Evolutionary conservation across 169 alveolate genomes (phyloP).

Genomic region (Plasmodium gallinaceum): DNA sequence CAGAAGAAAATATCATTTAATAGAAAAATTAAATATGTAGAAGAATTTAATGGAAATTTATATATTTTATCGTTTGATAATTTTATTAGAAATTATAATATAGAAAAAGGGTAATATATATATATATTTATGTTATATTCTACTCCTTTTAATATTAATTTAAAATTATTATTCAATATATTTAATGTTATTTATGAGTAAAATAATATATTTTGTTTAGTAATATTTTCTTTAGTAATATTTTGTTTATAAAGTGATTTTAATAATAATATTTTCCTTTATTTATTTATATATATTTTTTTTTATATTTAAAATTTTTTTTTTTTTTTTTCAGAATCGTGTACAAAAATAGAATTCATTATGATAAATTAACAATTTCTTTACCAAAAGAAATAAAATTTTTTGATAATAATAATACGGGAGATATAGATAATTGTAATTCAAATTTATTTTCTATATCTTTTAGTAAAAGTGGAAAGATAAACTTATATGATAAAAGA

Average conservation of each 20-base stretch:
- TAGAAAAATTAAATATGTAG: conserved; percentile 25
- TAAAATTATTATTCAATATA: too few relatives aligned
- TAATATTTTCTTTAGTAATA: too few relatives aligned
- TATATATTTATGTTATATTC: neutral
- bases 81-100: conserved; percentile 36
- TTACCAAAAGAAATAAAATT: conserved; percentile 66
- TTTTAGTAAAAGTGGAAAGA: conserved; percentile 20
- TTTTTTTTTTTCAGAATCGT: conserved; percentile 26
- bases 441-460: conserved; percentile 37
- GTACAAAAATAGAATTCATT: conserved; percentile 56
- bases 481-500: conserved; percentile 66
- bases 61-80: conserved; percentile 39
- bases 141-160: too few relatives aligned
- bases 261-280: neutral
- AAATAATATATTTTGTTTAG: too few relatives aligned
- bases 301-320: neutral
- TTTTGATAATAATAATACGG: neutral
- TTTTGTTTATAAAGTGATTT: too few relatives aligned
- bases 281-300: neutral
- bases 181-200: too few relatives aligned
- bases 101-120: conserved; percentile 60
- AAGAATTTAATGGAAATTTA: conserved; percentile 35
- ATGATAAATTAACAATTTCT: neutral
- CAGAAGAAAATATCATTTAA: conserved; percentile 42
- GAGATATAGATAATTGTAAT: neutral